phyloP scores from a whole-genome alignment of 768 basidiomycete genomes.

The Lactarius indigo region DNA sequence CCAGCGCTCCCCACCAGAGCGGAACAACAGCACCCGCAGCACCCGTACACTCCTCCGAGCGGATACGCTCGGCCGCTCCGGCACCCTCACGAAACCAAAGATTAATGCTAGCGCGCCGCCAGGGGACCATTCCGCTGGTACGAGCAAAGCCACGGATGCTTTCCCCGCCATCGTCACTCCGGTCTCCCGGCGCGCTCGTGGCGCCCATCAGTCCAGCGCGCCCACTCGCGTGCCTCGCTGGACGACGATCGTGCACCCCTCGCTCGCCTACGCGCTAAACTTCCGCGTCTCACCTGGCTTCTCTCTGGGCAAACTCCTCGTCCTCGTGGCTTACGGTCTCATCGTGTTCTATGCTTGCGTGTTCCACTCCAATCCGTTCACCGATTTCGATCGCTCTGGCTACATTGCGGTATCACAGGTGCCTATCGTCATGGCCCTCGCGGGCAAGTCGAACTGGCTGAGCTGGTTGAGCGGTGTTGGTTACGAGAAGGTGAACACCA shows the following conservation, averaged over 20 bases:
- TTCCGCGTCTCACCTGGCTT: slow-evolving; percentile 36
- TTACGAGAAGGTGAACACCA: slow-evolving; percentile 43
- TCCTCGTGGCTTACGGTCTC: slow-evolving; percentile 37
- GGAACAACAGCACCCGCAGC: slow-evolving; percentile 23
- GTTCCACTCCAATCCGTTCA: slow-evolving; percentile 35
- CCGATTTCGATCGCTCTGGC: slow-evolving; percentile 34
- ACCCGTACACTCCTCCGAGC: slow-evolving; percentile 19
- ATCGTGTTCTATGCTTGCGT: slow-evolving; percentile 39
- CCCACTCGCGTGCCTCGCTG: slow-evolving; percentile 40
- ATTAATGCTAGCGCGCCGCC: not conserved
- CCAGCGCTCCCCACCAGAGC: not conserved
- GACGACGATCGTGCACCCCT: slow-evolving; percentile 35
- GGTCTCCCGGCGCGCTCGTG: not conserved
- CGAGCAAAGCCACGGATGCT: not conserved
- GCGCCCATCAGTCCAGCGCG: not conserved
- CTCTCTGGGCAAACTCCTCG: slow-evolving; percentile 37
- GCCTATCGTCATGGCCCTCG: slow-evolving; percentile 42
- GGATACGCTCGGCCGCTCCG: slow-evolving; percentile 16
- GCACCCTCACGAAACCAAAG: slow-evolving; percentile 13
- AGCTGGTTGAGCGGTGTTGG: slow-evolving; percentile 41
- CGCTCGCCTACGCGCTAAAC: slow-evolving; percentile 33
- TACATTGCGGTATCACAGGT: slow-evolving; percentile 43
- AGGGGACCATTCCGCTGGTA: not conserved
- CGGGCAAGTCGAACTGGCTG: slow-evolving; percentile 48
- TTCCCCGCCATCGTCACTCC: slow-evolving; percentile 3